phyloP scores from a whole-genome alignment of 768 basidiomycete species.

The Auriscalpium vulgare region DNA sequence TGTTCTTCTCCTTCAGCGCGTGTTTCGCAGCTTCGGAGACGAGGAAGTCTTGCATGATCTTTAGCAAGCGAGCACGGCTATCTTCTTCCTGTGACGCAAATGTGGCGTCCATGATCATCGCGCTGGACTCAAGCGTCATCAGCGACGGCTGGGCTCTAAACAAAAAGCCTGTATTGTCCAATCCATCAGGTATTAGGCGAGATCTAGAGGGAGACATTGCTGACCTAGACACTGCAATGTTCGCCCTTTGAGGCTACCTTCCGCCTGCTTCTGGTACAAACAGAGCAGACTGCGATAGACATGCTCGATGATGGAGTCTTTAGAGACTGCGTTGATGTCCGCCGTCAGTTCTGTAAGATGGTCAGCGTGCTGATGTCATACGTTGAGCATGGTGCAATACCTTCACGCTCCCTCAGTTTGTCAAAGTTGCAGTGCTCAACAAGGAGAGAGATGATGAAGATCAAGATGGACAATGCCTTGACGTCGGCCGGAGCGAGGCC shows the following conservation, averaged over 20 bases:
- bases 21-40: conserved; percentile 77
- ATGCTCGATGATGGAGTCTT: conserved; percentile 68
- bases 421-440: conserved; percentile 91
- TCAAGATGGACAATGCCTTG: conserved; percentile 56
- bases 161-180: conserved; percentile 56
- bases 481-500: conserved; percentile 41
- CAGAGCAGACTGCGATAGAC: conserved; percentile 67
- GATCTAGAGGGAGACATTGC: conserved; percentile 9
- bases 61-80: conserved; percentile 62
- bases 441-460: conserved; percentile 79
- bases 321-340: conserved; percentile 14
- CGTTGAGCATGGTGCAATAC: conserved; percentile 29
- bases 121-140: conserved; percentile 76
- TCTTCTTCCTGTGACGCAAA: conserved; percentile 72
- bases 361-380: not conserved
- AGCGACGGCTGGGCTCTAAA: conserved; percentile 89
- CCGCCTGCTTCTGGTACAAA: conserved; percentile 61
- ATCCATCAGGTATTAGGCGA: not conserved
- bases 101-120: conserved; percentile 82
- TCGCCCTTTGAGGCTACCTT: conserved; percentile 54
- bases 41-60: conserved; percentile 89
- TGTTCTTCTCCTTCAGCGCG: conserved; percentile 59
- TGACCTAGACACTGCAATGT: conserved; percentile 81
- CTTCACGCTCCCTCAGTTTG: conserved; percentile 53
- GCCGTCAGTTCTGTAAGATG: conserved; percentile 3